These are phyloP conservation scores for Boletales sp. DNA, from an alignment of 768 basidiomycete species.

Conservation along the genomic window DNA sequence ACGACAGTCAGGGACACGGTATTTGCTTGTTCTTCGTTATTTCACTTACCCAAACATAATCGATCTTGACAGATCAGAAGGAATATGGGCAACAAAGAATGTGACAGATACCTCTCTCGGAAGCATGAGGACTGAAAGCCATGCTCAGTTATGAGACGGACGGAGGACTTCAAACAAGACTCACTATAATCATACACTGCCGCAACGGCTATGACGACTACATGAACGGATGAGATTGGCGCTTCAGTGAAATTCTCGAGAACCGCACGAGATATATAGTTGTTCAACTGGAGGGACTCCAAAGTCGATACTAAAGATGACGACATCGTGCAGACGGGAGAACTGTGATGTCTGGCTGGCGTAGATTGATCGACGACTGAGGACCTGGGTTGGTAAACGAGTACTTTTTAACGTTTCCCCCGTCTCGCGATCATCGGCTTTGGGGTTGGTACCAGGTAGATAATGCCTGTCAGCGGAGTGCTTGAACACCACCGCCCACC, in stretches of 20 bases:
- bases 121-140: constrained; percentile 3
- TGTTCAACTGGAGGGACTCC: background rate
- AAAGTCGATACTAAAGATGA: background rate
- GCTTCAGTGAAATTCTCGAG: background rate
- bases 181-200: constrained; percentile 10
- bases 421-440: too few species aligned
- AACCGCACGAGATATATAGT: background rate
- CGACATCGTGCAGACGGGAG: background rate
- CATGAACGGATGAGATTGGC: background rate
- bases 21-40: background rate
- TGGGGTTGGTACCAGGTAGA: too few species aligned
- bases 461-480: too few species aligned
- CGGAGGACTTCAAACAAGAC: background rate
- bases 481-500: too few species aligned
- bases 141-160: too few species aligned
- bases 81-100: too few species aligned
- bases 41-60: constrained; percentile 15
- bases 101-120: background rate
- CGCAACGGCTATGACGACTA: background rate
- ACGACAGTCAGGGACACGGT: background rate
- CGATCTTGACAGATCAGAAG: constrained; percentile 3
- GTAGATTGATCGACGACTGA: too few species aligned
- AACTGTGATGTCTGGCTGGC: too few species aligned
- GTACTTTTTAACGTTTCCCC: too few species aligned
- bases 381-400: too few species aligned